Evolutionary conservation across 2,329 filamentous ascomycete genomes (phyloP).

Genomic region (Sporothrix sp.): DNA sequence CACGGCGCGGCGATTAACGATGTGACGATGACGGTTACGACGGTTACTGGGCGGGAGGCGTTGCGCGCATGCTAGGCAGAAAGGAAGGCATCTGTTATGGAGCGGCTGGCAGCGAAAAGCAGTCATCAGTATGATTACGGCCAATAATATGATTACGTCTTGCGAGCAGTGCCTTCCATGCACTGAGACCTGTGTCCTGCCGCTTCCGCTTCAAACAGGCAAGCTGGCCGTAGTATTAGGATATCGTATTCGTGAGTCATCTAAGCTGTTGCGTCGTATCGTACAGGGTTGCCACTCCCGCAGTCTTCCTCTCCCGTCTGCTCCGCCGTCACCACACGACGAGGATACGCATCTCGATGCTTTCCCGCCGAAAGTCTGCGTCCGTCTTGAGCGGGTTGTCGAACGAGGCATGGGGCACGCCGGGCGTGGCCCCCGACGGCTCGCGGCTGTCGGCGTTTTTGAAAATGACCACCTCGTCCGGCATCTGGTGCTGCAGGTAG

Average conservation of each 20-base stretch:
- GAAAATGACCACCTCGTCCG: slow-evolving; percentile 18
- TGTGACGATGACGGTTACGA: neutral
- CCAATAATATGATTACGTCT: too few relatives aligned
- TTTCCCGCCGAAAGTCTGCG: slow-evolving; percentile 14
- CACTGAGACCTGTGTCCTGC: too few relatives aligned
- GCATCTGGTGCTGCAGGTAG: slow-evolving; percentile 17
- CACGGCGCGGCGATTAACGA: too few relatives aligned
- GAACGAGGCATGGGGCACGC: slow-evolving; percentile 15
- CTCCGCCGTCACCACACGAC: slow-evolving; percentile 13
- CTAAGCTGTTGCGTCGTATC: too few relatives aligned
- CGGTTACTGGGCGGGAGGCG: too few relatives aligned
- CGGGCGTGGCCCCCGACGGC: slow-evolving; percentile 11
- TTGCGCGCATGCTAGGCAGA: too few relatives aligned
- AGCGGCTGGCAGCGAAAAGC: too few relatives aligned
- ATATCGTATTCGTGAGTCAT: neutral
- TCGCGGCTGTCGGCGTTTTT: slow-evolving; percentile 16
- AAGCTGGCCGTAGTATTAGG: neutral
- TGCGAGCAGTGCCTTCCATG: too few relatives aligned
- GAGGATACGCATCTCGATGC: slow-evolving; percentile 16
- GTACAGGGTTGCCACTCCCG: neutral
- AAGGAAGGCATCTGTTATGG: too few relatives aligned
- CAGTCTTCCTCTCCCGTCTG: neutral
- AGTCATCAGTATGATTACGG: too few relatives aligned
- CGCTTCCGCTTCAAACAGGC: too few relatives aligned
- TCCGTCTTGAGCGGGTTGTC: slow-evolving; percentile 12